phyloP scores from a whole-genome alignment of 2,329 filamentous ascomycete genomes.

The Zopfia rhizophila region DNA sequence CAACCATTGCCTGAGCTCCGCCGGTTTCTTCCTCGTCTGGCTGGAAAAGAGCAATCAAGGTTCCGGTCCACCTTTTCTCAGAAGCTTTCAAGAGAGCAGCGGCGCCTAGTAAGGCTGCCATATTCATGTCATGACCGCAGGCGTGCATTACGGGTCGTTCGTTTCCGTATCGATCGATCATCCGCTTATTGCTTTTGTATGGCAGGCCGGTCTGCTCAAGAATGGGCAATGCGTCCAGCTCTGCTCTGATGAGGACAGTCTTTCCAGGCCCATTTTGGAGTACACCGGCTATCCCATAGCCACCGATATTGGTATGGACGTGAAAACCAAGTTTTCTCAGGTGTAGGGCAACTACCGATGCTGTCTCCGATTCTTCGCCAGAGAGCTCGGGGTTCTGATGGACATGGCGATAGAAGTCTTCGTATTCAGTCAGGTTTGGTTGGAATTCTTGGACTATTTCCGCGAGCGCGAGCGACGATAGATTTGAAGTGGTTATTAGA shows the following conservation, averaged over 20 bases:
- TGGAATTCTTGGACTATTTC: too few species aligned
- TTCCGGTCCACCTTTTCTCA: conserved; percentile 64
- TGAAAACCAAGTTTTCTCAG: neutral
- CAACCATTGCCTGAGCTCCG: conserved; percentile 69
- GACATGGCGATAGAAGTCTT: conserved; percentile 2
- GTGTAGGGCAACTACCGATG: neutral
- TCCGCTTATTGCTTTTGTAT: conserved; percentile 61
- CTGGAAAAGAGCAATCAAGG: conserved; percentile 70
- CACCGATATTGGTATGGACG: conserved; percentile 15
- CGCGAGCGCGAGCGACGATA: too few species aligned
- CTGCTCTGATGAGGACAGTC: conserved; percentile 65
- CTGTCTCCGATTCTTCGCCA: neutral
- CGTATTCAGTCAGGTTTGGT: neutral
- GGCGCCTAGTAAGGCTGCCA: conserved; percentile 65
- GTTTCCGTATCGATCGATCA: conserved; percentile 53
- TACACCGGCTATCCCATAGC: conserved; percentile 63
- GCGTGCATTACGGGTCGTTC: conserved; percentile 70
- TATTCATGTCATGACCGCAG: conserved; percentile 72
- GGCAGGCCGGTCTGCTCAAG: conserved; percentile 63
- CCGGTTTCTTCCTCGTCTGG: conserved; percentile 69
- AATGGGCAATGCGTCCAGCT: conserved; percentile 68
- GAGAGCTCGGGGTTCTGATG: conserved; percentile 8
- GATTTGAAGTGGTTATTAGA: too few species aligned
- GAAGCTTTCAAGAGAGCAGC: conserved; percentile 57
- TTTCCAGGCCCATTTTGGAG: conserved; percentile 62